Conservation (phyloP, 805 yeast genomes). For the Myxozyma monticola region DNA sequence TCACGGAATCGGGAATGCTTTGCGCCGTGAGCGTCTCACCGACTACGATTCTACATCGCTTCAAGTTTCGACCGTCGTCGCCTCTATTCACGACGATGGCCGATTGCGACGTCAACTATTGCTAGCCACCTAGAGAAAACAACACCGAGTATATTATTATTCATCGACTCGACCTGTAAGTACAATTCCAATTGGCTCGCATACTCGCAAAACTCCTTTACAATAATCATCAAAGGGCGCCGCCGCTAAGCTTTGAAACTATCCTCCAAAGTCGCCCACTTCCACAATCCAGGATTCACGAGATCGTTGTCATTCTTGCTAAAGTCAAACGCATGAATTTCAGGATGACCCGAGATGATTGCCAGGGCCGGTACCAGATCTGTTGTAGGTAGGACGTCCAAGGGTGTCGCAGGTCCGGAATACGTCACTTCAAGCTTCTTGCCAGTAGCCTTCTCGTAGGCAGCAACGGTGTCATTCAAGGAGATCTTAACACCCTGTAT, state of each 20-base stretch:
- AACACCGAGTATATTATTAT: no score
- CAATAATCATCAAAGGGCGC: no score
- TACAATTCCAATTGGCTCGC: no score
- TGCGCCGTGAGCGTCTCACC: no score
- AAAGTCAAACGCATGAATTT: constrained; percentile 8
- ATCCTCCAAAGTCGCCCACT: constrained; percentile 28
- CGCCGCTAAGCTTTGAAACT: constrained; percentile 17
- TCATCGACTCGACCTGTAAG: no score
- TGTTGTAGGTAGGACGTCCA: neutral
- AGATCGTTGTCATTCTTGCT: constrained; percentile 26
- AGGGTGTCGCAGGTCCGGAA: neutral
- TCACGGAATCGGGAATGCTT: no score
- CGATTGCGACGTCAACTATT: no score
- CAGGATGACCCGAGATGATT: constrained; percentile 20
- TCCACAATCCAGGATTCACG: constrained; percentile 35
- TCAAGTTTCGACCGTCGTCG: no score
- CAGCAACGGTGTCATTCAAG: constrained; percentile 19
- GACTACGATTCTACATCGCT: no score
- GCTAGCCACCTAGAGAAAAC: no score
- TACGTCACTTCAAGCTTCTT: constrained; percentile 24
- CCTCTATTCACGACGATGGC: no score
- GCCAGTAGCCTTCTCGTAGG: constrained; percentile 32
- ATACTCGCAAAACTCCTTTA: no score
- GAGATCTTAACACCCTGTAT: constrained; percentile 28
- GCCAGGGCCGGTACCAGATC: constrained; percentile 1